A percentile compares a stretch with the other conserved stretches of the same genome.
Evolutionary conservation across 495 filamentous ascomycete genomes (phyloP).

Genomic region (Talaromyces trachyspermus): DNA sequence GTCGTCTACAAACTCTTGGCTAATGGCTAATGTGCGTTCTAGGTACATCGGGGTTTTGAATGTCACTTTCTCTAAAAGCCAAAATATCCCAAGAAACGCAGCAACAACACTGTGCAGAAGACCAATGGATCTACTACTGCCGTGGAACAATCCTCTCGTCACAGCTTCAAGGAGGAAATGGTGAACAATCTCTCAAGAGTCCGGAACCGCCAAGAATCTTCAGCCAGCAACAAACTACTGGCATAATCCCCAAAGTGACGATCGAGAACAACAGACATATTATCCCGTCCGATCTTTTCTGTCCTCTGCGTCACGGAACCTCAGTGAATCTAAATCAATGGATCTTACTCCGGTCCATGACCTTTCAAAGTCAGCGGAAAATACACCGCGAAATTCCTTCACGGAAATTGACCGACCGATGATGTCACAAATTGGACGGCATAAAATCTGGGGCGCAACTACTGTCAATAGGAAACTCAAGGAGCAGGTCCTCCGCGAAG

Average conservation of each 20-base stretch:
- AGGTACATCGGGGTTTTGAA: slow-evolving; percentile 98
- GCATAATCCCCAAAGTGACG: slow-evolving; percentile 78
- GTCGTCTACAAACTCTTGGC: slow-evolving; percentile 10
- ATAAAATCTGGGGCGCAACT: slow-evolving; percentile 76
- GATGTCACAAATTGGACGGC: slow-evolving; percentile 3
- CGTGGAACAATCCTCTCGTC: slow-evolving; percentile 57
- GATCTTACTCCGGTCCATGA: not conserved
- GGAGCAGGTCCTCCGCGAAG: slow-evolving; percentile 89
- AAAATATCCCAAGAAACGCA: slow-evolving; percentile 54
- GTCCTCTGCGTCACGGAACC: not conserved
- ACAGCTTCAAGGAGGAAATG: slow-evolving; percentile 24
- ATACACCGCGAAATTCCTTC: slow-evolving; percentile 1
- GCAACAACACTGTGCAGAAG: slow-evolving; percentile 22
- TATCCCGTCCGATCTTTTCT: slow-evolving; percentile 72
- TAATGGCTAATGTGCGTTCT: slow-evolving; percentile 21
- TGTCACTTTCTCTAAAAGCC: slow-evolving; percentile 87
- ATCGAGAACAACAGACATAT: slow-evolving; percentile 96
- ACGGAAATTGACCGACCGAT: not conserved
- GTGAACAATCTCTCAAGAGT: slow-evolving; percentile 7
- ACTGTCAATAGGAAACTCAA: slow-evolving; percentile 81
- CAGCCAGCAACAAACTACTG: slow-evolving; percentile 65
- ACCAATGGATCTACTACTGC: not conserved
- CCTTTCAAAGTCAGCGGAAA: not conserved
- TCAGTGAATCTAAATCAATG: not conserved
- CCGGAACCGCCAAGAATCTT: slow-evolving; percentile 55